Evolutionary conservation across 352 stramenopile species (phyloP).

Genomic region (Stramenopiles sp.): DNA sequence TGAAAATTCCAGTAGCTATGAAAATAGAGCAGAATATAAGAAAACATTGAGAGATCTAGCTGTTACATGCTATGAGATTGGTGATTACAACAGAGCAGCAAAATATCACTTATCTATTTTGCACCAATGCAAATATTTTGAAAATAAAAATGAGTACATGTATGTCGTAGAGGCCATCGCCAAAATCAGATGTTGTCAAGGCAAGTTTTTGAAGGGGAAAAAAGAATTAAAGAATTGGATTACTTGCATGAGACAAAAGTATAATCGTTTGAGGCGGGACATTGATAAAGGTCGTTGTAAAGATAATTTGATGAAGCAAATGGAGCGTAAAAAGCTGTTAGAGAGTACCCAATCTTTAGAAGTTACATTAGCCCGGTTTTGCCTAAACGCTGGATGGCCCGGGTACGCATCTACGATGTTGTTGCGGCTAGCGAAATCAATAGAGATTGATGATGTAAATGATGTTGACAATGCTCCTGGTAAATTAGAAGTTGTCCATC

Average conservation of each 20-base stretch:
- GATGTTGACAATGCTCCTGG: not conserved
- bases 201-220: not conserved
- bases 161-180: slow-evolving; percentile 9
- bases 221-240: slow-evolving; percentile 5
- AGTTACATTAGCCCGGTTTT: not conserved
- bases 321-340: not conserved
- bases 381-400: not conserved
- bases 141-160: slow-evolving; percentile 12
- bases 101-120: not conserved
- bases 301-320: not conserved
- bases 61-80: not conserved
- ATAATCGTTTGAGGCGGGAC: not conserved
- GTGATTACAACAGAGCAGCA: not conserved
- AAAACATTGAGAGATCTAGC: not conserved
- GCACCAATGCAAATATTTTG: not conserved
- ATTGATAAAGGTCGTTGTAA: not conserved
- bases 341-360: not conserved
- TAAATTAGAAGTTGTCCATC: not conserved
- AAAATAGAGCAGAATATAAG: not conserved
- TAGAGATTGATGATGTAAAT: not conserved
- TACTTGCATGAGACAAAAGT: not conserved
- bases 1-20: not conserved
- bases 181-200: slow-evolving; percentile 10
- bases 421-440: not conserved
- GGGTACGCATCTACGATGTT: not conserved